phyloP scores from a whole-genome alignment of 768 basidiomycete genomes.

The Leccinum boreale region DNA sequence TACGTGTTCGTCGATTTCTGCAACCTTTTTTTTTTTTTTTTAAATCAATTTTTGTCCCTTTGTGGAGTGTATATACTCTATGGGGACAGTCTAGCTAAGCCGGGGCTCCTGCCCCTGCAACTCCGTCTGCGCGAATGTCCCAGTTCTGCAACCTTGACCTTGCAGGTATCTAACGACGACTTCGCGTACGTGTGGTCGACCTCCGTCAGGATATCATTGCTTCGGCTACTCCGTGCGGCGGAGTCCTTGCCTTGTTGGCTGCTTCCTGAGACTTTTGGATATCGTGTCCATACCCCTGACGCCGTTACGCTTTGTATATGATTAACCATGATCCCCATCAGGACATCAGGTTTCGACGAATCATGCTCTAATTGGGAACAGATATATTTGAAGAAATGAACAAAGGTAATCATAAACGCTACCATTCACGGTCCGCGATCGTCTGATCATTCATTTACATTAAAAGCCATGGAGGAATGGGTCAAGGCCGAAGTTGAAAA shows the following conservation, averaged over 20 bases:
- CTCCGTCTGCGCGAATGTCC: too few relatives aligned
- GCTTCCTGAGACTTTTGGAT: not conserved
- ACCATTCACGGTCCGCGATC: not conserved
- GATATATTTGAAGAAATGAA: not conserved
- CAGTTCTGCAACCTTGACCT: not conserved
- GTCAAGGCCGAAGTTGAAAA: slow-evolving; percentile 28
- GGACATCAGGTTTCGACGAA: not conserved
- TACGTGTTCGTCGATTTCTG: not conserved
- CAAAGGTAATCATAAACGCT: not conserved
- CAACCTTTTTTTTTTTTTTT: too few relatives aligned
- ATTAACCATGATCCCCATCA: not conserved
- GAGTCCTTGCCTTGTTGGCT: not conserved
- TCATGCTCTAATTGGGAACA: not conserved
- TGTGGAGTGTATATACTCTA: too few relatives aligned
- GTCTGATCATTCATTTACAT: not conserved
- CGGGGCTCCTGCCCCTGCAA: too few relatives aligned
- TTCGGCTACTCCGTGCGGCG: not conserved
- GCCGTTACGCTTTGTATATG: not conserved
- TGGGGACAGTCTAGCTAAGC: too few relatives aligned
- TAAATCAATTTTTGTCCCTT: too few relatives aligned
- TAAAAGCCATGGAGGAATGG: slow-evolving; percentile 32
- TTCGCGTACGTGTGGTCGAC: not conserved
- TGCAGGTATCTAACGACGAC: not conserved
- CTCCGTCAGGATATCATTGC: not conserved
- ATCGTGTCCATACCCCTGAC: not conserved